Percentiles rank a stretch among this genome's conserved stretches.
phyloP scores from a whole-genome alignment of 73 alveolate genomes.

The Paramecium caudatum region DNA sequence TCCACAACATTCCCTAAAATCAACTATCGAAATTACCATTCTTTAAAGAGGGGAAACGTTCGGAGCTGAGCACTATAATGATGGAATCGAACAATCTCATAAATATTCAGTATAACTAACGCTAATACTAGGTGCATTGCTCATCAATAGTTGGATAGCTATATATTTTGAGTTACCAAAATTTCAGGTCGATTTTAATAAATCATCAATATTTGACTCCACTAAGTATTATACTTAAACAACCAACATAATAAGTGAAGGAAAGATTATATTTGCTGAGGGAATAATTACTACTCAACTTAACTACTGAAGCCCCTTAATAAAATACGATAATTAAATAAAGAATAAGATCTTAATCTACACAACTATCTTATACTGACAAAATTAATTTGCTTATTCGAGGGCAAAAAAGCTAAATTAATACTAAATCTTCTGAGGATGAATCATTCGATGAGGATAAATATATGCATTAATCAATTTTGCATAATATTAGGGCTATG shows the following conservation, averaged over 20 bases:
- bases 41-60: constrained; percentile 10
- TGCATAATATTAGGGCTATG: background rate
- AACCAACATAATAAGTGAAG: too few species aligned
- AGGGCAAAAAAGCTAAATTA: background rate
- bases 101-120: background rate
- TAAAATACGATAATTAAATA: too few species aligned
- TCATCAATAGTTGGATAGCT: too few species aligned
- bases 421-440: background rate
- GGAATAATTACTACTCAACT: too few species aligned
- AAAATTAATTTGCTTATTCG: background rate
- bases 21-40: background rate
- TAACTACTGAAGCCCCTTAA: too few species aligned
- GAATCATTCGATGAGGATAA: background rate
- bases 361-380: background rate
- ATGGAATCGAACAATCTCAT: background rate
- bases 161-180: too few species aligned
- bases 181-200: too few species aligned
- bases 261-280: too few species aligned
- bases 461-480: background rate
- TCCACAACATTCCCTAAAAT: background rate
- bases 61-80: constrained; percentile 20
- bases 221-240: too few species aligned
- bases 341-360: background rate
- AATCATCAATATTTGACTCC: too few species aligned
- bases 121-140: too few species aligned